Evolutionary conservation across 176 grass and related monocot genomes (phyloP).

Genomic region (Ampelocalamus luodianensis): DNA sequence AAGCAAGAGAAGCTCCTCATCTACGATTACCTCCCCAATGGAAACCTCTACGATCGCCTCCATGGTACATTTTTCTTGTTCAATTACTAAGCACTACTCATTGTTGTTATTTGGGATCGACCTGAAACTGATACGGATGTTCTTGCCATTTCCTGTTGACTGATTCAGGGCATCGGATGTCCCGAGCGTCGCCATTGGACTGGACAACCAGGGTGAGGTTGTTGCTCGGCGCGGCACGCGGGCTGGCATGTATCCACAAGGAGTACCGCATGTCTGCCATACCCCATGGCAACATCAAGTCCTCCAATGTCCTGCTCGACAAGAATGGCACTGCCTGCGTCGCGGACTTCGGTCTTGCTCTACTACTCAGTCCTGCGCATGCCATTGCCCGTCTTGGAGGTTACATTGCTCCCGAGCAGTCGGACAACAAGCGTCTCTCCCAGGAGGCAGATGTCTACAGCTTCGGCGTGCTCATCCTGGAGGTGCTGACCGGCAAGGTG

Average conservation of each 20-base stretch:
- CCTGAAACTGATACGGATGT: background rate
- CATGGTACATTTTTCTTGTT: conserved; percentile 44
- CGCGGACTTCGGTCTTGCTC: conserved; percentile 69
- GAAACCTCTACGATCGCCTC: conserved; percentile 72
- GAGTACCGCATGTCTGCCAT: conserved; percentile 57
- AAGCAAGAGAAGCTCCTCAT: conserved; percentile 95
- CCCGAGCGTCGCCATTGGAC: conserved; percentile 61
- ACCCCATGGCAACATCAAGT: conserved; percentile 81
- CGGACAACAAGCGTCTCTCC: conserved; percentile 56
- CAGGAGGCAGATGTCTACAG: conserved; percentile 82
- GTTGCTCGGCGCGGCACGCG: conserved; percentile 60
- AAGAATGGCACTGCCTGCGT: conserved; percentile 56
- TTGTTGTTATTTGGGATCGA: background rate
- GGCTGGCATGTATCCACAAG: conserved; percentile 67
- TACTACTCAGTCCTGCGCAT: conserved; percentile 61
- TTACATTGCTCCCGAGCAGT: conserved; percentile 68
- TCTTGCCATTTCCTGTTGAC: background rate
- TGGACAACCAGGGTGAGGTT: conserved; percentile 66
- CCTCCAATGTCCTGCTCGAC: conserved; percentile 73
- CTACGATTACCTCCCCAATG: conserved; percentile 81
- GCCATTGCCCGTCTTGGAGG: conserved; percentile 63
- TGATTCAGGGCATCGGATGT: conserved; percentile 53
- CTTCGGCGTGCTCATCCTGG: conserved; percentile 80
- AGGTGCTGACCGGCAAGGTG: conserved; percentile 67
- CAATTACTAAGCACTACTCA: background rate